Evolutionary conservation across 2,329 filamentous ascomycete genomes (phyloP).

Genomic region (Aspergillus japonicus): DNA sequence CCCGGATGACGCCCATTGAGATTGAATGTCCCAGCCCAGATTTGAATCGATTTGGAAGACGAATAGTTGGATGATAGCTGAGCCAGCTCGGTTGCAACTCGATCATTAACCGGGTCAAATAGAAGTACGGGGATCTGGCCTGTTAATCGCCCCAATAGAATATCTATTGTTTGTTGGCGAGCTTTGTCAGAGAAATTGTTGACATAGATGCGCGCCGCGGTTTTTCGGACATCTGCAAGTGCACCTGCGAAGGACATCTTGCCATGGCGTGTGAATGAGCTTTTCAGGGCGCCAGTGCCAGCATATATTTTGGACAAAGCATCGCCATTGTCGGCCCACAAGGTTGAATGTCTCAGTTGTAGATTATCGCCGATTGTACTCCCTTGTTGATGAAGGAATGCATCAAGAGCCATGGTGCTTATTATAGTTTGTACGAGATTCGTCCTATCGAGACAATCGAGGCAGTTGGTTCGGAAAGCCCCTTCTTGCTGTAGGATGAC

Average conservation of each 20-base stretch:
- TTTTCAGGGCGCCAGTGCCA: constrained; percentile 91
- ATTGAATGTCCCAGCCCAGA: constrained; percentile 91
- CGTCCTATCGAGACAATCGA: constrained; percentile 93
- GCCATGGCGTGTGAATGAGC: constrained; percentile 87
- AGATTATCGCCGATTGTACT: constrained; percentile 74
- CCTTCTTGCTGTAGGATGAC: constrained; percentile 88
- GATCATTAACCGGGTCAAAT: constrained; percentile 93
- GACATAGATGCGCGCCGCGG: constrained; percentile 88
- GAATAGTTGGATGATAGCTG: constrained; percentile 70
- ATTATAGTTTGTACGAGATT: constrained; percentile 96
- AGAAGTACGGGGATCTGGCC: constrained; percentile 81
- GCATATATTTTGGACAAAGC: constrained; percentile 93
- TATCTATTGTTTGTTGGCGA: constrained; percentile 90
- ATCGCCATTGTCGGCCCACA: constrained; percentile 98
- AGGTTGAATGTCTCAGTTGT: constrained; percentile 84
- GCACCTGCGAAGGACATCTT: constrained; percentile 95
- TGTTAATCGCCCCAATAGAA: constrained; percentile 80
- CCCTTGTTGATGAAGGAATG: constrained; percentile 72
- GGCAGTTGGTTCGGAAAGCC: constrained; percentile 92
- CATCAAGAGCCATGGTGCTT: constrained; percentile 86
- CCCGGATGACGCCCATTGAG: constrained; percentile 84
- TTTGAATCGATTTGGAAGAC: constrained; percentile 68
- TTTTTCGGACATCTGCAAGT: constrained; percentile 93
- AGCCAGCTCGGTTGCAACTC: constrained; percentile 72
- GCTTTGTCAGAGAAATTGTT: constrained; percentile 97